These are phyloP conservation scores for Astrothelium macrocarpum DNA, from an alignment of 495 filamentous ascomycete genomes.

Conservation along the genomic window DNA sequence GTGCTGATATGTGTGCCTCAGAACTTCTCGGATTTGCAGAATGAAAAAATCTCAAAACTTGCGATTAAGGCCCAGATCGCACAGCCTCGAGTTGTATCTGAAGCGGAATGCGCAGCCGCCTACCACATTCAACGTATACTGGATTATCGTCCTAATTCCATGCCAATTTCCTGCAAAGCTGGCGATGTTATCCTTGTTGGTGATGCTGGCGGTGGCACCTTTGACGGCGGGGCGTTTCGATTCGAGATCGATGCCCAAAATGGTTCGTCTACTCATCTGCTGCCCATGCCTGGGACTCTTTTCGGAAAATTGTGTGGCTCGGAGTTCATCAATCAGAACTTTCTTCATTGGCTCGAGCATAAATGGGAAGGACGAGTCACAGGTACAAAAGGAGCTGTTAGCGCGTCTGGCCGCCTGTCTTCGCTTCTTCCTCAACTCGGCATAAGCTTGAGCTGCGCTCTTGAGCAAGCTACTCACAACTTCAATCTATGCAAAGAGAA, in stretches of 20 bases:
- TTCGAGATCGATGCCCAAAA: not conserved
- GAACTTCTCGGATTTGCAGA: not conserved
- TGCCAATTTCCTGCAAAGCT: not conserved
- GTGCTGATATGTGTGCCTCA: not conserved
- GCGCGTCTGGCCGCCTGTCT: not conserved
- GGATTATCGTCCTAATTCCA: not conserved
- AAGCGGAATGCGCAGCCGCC: not conserved
- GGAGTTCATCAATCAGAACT: not conserved
- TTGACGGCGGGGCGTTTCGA: not conserved
- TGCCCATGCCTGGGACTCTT: not conserved
- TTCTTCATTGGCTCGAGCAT: not conserved
- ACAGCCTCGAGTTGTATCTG: not conserved
- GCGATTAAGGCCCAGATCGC: not conserved
- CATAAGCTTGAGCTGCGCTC: not conserved
- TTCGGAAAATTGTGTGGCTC: not conserved
- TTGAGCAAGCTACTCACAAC: not conserved
- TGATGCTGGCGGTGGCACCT: not conserved
- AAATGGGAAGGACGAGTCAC: not conserved
- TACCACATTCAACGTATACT: not conserved
- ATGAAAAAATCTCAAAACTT: not conserved
- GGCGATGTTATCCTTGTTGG: not conserved
- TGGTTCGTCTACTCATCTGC: not conserved
- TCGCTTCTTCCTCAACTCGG: not conserved
- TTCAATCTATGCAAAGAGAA: not conserved
- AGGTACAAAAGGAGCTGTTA: not conserved